These are phyloP conservation scores for Acacia concinna DNA, from an alignment of 331 rosid genomes.

Conservation along the genomic window DNA sequence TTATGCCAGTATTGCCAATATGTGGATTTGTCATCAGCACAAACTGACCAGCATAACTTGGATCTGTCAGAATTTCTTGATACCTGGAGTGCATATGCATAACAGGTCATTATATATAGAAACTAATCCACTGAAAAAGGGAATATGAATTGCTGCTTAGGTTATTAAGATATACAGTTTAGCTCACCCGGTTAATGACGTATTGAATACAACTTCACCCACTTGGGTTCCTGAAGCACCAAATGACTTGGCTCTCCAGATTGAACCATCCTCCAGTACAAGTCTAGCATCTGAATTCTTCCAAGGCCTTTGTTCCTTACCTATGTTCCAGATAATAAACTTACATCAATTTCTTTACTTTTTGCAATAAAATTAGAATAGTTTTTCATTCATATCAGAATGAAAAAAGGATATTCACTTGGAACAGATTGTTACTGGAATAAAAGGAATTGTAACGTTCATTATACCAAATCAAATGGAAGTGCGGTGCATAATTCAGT, in stretches of 20 bases:
- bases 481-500: neutral
- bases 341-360: neutral
- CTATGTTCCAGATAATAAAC: conserved; percentile 34
- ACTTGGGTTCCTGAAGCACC: conserved; percentile 95
- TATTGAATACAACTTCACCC: conserved; percentile 94
- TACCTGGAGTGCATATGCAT: conserved; percentile 52
- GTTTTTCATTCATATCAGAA: neutral
- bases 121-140: neutral
- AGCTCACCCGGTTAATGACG: conserved; percentile 84
- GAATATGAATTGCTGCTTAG: neutral
- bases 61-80: conserved; percentile 94
- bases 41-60: conserved; percentile 95
- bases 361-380: neutral
- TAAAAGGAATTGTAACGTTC: neutral
- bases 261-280: conserved; percentile 91
- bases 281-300: conserved; percentile 86
- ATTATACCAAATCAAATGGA: neutral
- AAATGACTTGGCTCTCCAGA: conserved; percentile 91
- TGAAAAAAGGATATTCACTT: neutral
- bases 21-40: conserved; percentile 94
- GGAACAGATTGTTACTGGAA: neutral
- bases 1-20: conserved; percentile 89
- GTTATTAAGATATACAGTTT: neutral
- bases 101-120: neutral
- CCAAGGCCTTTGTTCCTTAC: conserved; percentile 78